Evolutionary conservation across 805 yeast genomes (phyloP).

Genomic region (Wickerhamomyces ciferrii): DNA sequence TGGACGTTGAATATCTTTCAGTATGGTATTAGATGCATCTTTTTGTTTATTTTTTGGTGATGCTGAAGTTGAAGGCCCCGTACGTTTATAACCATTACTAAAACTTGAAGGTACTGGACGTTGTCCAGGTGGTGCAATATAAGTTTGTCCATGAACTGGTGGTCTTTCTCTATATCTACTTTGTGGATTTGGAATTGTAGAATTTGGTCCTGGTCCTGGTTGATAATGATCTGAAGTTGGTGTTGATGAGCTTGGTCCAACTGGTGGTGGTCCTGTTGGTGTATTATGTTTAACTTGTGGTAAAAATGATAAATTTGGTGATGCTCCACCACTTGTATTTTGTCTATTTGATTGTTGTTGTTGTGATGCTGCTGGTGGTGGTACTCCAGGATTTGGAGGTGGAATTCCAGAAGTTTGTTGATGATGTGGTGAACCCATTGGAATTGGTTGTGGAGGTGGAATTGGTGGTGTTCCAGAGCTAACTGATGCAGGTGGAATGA

Average conservation of each 20-base stretch:
- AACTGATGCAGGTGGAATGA: constrained; percentile 2
- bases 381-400: too few relatives aligned
- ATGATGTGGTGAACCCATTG: background rate
- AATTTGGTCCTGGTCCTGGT: background rate
- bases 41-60: background rate
- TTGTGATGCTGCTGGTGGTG: too few relatives aligned
- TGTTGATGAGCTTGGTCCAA: background rate
- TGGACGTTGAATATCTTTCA: background rate
- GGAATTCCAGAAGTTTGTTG: background rate
- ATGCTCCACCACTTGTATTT: background rate
- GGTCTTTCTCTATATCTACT: background rate
- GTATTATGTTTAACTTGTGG: background rate
- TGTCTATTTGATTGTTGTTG: background rate
- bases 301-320: background rate
- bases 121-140: background rate
- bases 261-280: background rate
- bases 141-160: background rate
- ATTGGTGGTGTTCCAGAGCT: constrained; percentile 3
- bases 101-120: background rate
- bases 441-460: background rate
- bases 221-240: background rate
- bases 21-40: background rate
- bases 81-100: background rate
- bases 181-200: background rate
- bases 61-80: background rate